Evolutionary conservation across 495 filamentous ascomycete species (phyloP).

Genomic region (Xylaria curta): DNA sequence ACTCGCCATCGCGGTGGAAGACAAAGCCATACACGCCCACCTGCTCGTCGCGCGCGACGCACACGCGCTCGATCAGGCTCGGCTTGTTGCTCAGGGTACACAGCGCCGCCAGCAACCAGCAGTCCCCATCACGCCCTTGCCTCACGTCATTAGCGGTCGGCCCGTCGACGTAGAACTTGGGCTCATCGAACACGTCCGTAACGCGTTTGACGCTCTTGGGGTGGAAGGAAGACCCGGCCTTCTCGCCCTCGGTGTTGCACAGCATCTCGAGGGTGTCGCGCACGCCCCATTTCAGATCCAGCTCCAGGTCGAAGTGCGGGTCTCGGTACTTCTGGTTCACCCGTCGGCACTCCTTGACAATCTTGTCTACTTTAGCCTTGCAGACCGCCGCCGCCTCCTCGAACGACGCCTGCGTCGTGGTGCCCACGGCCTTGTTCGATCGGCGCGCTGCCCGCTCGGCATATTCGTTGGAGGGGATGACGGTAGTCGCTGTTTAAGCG

Average conservation of each 20-base stretch:
- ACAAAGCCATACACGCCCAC: slow-evolving; percentile 96
- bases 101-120: slow-evolving; percentile 89
- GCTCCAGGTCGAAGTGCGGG: slow-evolving; percentile 85
- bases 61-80: slow-evolving; percentile 79
- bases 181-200: slow-evolving; percentile 85
- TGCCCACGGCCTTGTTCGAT: slow-evolving; percentile 47
- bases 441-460: slow-evolving; percentile 70
- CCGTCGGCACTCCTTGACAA: slow-evolving; percentile 79
- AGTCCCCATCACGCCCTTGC: slow-evolving; percentile 82
- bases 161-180: slow-evolving; percentile 84
- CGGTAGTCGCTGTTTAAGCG: slow-evolving; percentile 64
- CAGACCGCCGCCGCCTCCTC: slow-evolving; percentile 76
- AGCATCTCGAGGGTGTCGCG: slow-evolving; percentile 71
- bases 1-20: slow-evolving; percentile 91
- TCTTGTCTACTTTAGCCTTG: slow-evolving; percentile 75
- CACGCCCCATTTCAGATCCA: slow-evolving; percentile 69
- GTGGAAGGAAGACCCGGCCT: slow-evolving; percentile 45
- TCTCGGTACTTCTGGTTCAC: slow-evolving; percentile 92
- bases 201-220: slow-evolving; percentile 72
- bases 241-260: slow-evolving; percentile 39
- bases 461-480: slow-evolving; percentile 77
- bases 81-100: slow-evolving; percentile 83
- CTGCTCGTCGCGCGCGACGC: slow-evolving; percentile 78
- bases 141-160: slow-evolving; percentile 83
- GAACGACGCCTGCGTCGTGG: slow-evolving; percentile 65